Evolutionary conservation across 2,329 filamentous ascomycete species (phyloP).

Genomic region (Exophiala mesophila): DNA sequence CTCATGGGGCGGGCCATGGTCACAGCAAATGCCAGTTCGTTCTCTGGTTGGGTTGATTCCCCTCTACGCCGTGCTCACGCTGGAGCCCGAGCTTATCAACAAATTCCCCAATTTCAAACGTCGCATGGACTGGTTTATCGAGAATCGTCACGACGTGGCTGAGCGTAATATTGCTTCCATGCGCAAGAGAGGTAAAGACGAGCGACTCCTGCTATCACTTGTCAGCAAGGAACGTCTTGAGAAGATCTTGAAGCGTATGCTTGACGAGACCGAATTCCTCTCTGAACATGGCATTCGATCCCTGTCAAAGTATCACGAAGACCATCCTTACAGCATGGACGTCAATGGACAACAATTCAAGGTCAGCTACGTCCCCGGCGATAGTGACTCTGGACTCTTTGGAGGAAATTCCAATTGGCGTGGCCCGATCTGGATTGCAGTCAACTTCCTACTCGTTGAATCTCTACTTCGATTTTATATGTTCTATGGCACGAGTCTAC

Average conservation of each 20-base stretch:
- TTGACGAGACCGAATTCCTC: conserved; percentile 90
- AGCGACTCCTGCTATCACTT: conserved; percentile 80
- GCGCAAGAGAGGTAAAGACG: conserved; percentile 79
- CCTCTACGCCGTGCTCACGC: conserved; percentile 82
- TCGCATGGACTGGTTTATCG: conserved; percentile 87
- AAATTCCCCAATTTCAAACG: conserved; percentile 90
- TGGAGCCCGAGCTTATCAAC: conserved; percentile 91
- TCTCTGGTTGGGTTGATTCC: conserved; percentile 92
- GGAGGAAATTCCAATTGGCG: conserved; percentile 98
- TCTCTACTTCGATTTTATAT: conserved; percentile 93
- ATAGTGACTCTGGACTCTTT: conserved; percentile 91
- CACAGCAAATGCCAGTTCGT: conserved; percentile 84
- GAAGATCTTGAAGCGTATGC: conserved; percentile 84
- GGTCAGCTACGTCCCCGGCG: conserved; percentile 87
- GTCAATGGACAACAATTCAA: conserved; percentile 87
- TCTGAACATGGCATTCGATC: conserved; percentile 87
- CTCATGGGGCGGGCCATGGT: conserved; percentile 89
- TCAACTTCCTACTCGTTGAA: conserved; percentile 92
- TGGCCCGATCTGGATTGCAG: conserved; percentile 90
- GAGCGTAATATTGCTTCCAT: conserved; percentile 95
- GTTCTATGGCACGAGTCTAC: conserved; percentile 83
- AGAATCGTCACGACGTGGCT: conserved; percentile 78
- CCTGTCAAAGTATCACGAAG: conserved; percentile 83
- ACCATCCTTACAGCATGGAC: conserved; percentile 89
- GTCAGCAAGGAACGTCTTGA: conserved; percentile 90